Conservation (phyloP, 495 filamentous ascomycete species). For the Aspergillus ellipticus region DNA sequence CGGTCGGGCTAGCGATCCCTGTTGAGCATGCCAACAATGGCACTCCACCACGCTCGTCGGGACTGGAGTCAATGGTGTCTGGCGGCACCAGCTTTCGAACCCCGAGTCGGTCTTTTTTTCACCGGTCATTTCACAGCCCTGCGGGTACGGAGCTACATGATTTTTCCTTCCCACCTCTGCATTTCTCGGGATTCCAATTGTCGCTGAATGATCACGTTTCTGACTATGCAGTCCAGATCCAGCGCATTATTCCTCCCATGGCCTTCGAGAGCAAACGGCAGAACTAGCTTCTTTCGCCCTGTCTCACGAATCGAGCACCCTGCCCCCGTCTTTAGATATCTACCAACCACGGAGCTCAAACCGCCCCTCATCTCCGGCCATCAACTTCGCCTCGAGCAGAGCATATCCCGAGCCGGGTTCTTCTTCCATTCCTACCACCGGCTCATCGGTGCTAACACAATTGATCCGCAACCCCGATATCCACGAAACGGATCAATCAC, state of each 20-base stretch:
- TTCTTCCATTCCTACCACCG: constrained; percentile 13
- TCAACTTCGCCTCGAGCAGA: not conserved
- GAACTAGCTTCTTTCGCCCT: constrained; percentile 86
- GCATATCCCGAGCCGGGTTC: not conserved
- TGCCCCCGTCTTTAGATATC: constrained; percentile 36
- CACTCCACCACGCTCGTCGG: constrained; percentile 29
- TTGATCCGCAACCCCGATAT: constrained; percentile 57
- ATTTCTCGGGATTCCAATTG: not conserved
- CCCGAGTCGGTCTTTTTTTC: constrained; percentile 74
- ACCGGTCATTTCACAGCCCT: constrained; percentile 63
- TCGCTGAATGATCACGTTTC: constrained; percentile 11
- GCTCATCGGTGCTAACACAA: constrained; percentile 58
- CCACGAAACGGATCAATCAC: constrained; percentile 21
- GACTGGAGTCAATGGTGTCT: constrained; percentile 35
- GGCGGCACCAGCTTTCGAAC: constrained; percentile 53
- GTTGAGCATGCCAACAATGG: constrained; percentile 34
- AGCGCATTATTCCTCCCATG: constrained; percentile 65
- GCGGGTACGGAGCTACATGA: constrained; percentile 46
- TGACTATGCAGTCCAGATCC: constrained; percentile 51
- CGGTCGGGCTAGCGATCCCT: constrained; percentile 20
- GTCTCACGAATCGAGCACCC: constrained; percentile 43
- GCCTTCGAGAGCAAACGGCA: constrained; percentile 85
- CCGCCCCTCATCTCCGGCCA: not conserved
- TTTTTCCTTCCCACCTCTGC: not conserved
- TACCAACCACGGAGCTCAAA: constrained; percentile 20